These are phyloP conservation scores for Aspergillus tanneri DNA, from an alignment of 2,329 filamentous ascomycete species.

Conservation along the genomic window DNA sequence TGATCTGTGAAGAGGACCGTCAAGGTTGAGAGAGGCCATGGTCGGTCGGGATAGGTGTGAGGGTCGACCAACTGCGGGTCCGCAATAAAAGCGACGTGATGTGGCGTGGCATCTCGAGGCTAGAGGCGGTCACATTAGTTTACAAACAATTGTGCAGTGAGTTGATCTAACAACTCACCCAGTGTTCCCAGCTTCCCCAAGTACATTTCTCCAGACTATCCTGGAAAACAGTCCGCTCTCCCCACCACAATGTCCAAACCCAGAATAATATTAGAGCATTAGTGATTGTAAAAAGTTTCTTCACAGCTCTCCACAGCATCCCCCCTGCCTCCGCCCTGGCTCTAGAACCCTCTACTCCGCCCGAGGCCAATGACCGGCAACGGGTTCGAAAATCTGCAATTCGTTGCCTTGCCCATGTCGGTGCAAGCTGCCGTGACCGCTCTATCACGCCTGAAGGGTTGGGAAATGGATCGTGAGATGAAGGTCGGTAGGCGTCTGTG, in stretches of 20 bases:
- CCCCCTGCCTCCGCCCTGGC: slow-evolving; percentile 19
- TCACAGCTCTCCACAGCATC: slow-evolving; percentile 15
- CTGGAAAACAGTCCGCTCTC: slow-evolving; percentile 76
- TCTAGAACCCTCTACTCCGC: slow-evolving; percentile 7
- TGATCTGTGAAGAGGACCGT: slow-evolving; percentile 79
- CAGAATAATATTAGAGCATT: slow-evolving; percentile 71
- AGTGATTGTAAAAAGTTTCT: slow-evolving; percentile 47
- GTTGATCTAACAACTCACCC: slow-evolving; percentile 58
- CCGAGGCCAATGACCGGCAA: slow-evolving; percentile 1
- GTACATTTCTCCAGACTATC: slow-evolving; percentile 68
- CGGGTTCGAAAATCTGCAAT: slow-evolving; percentile 15
- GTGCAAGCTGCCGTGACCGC: slow-evolving; percentile 20
- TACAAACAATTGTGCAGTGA: background rate
- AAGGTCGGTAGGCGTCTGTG: slow-evolving; percentile 27
- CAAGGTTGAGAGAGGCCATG: slow-evolving; percentile 66
- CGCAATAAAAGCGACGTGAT: slow-evolving; percentile 79
- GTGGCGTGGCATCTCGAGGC: slow-evolving; percentile 75
- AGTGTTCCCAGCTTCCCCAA: slow-evolving; percentile 89
- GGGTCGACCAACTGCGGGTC: slow-evolving; percentile 92
- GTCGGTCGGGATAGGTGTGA: slow-evolving; percentile 87
- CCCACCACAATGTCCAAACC: slow-evolving; percentile 76
- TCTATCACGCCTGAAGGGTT: slow-evolving; percentile 14
- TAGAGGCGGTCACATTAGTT: slow-evolving; percentile 39
- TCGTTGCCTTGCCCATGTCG: slow-evolving; percentile 25
- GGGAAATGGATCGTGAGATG: slow-evolving; percentile 16